Evolutionary conservation across 2,329 filamentous ascomycete species (phyloP).

Genomic region (Chaetomium sp.): DNA sequence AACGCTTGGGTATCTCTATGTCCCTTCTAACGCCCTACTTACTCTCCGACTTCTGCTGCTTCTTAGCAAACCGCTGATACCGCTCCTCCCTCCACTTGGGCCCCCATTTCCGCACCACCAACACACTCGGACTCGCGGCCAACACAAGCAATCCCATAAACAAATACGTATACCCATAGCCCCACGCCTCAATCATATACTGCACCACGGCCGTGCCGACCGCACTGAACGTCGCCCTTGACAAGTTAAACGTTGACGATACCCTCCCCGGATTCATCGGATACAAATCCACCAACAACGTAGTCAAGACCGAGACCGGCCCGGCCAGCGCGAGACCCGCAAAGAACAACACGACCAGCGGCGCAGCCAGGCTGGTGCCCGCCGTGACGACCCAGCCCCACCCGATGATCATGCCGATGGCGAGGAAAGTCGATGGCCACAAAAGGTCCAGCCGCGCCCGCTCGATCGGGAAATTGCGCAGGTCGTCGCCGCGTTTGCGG

Average conservation of each 20-base stretch:
- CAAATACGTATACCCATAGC: slow-evolving; percentile 33
- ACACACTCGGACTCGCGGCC: slow-evolving; percentile 25
- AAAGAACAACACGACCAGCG: slow-evolving; percentile 36
- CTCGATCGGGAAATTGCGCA: neutral
- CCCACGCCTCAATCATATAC: slow-evolving; percentile 36
- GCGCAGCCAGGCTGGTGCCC: slow-evolving; percentile 33
- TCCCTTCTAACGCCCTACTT: too few relatives aligned
- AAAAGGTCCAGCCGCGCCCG: neutral
- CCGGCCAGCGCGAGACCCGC: slow-evolving; percentile 33
- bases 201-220: slow-evolving; percentile 35
- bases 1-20: too few relatives aligned
- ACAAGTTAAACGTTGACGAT: slow-evolving; percentile 37
- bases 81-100: slow-evolving; percentile 30
- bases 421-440: slow-evolving; percentile 28
- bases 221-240: slow-evolving; percentile 35
- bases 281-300: slow-evolving; percentile 39
- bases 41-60: too few relatives aligned
- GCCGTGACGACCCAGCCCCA: slow-evolving; percentile 40
- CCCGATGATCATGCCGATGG: slow-evolving; percentile 35
- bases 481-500: neutral
- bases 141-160: slow-evolving; percentile 29
- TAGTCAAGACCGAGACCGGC: slow-evolving; percentile 36
- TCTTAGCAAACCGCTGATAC: slow-evolving; percentile 16
- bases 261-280: slow-evolving; percentile 35
- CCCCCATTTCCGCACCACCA: slow-evolving; percentile 28